phyloP scores from a whole-genome alignment of 306 rosid genomes.

The Trifolium pratense region DNA sequence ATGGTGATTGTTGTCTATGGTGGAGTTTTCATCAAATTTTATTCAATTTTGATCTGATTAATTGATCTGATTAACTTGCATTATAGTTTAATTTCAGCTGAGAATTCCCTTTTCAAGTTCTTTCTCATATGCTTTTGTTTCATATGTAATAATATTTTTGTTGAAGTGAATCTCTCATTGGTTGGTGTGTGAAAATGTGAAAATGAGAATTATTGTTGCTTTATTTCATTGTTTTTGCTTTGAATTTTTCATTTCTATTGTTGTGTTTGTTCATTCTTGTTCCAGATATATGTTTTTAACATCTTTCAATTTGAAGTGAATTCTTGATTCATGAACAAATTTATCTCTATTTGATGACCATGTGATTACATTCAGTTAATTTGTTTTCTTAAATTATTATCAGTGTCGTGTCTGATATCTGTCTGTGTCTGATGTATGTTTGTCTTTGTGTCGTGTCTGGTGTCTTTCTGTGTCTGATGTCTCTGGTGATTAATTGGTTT shows the following conservation, averaged over 20 bases:
- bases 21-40: constrained; percentile 26
- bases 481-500: constrained; percentile 18
- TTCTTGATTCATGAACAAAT: no score
- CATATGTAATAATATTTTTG: background rate
- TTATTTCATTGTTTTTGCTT: constrained; percentile 4
- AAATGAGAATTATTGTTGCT: background rate
- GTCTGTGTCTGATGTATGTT: background rate
- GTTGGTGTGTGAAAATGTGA: constrained; percentile 9
- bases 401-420: background rate
- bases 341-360: no score
- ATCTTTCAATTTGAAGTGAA: constrained; percentile 13
- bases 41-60: constrained; percentile 20
- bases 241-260: constrained; percentile 15
- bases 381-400: background rate
- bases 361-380: background rate
- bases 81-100: constrained; percentile 28
- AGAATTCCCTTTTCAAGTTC: constrained; percentile 26
- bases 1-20: constrained; percentile 22
- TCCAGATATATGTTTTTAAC: constrained; percentile 8
- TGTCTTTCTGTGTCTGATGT: background rate
- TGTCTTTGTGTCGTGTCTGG: background rate
- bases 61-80: constrained; percentile 37
- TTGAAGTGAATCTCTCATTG: constrained; percentile 6
- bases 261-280: background rate
- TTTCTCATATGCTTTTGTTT: no score